A percentile compares a stretch with the other conserved stretches of the same genome.
phyloP scores from a whole-genome alignment of 2,329 filamentous ascomycete genomes.

The Exserohilum turcica region DNA sequence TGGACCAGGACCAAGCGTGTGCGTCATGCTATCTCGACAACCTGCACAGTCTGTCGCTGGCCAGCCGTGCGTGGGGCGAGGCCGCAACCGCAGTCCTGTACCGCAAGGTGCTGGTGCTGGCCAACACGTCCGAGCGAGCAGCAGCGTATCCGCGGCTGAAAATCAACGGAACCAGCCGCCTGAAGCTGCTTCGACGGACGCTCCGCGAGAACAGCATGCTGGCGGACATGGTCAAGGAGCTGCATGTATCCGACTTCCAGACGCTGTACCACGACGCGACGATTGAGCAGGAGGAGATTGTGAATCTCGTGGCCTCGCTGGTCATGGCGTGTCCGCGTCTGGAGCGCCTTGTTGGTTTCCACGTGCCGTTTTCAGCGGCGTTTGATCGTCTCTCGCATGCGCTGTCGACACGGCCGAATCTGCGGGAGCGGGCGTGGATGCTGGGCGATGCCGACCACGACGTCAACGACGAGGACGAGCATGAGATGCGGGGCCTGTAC shows the following conservation, averaged over 20 bases:
- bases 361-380: slow-evolving; percentile 58
- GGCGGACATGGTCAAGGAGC: slow-evolving; percentile 58
- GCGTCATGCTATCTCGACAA: slow-evolving; percentile 61
- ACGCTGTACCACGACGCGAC: slow-evolving; percentile 42
- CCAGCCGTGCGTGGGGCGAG: slow-evolving; percentile 62
- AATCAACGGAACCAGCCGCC: slow-evolving; percentile 55
- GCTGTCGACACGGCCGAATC: slow-evolving; percentile 58
- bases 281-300: slow-evolving; percentile 56
- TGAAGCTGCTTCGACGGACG: slow-evolving; percentile 61
- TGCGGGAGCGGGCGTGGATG: slow-evolving; percentile 64
- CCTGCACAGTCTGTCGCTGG: slow-evolving; percentile 58
- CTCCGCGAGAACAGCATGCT: slow-evolving; percentile 58
- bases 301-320: slow-evolving; percentile 60
- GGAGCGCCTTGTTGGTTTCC: slow-evolving; percentile 60
- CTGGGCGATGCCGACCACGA: slow-evolving; percentile 40
- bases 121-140: slow-evolving; percentile 49
- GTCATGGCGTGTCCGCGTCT: slow-evolving; percentile 65
- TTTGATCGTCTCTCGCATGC: slow-evolving; percentile 62
- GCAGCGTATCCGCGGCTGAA: slow-evolving; percentile 45
- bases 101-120: slow-evolving; percentile 55
- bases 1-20: slow-evolving; percentile 48
- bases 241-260: slow-evolving; percentile 59
- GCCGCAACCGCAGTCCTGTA: slow-evolving; percentile 59
- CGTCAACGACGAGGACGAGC: slow-evolving; percentile 39
- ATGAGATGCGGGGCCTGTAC: slow-evolving; percentile 30